phyloP scores from a whole-genome alignment of 83 land plant species.

The Thuja plicata region DNA sequence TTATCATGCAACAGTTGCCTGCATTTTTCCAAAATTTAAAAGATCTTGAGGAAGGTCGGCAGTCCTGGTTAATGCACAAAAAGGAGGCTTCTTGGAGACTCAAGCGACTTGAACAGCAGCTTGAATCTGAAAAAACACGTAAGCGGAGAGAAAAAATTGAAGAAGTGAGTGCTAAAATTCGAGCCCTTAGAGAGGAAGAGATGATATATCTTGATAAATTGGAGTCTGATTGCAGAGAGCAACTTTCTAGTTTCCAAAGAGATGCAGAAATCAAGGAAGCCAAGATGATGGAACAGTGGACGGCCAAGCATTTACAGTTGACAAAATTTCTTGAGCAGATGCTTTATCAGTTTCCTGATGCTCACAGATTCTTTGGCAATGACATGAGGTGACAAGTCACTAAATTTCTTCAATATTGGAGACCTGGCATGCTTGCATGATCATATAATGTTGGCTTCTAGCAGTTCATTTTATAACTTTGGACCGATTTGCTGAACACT shows the following conservation, averaged over 20 bases:
- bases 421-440: background rate
- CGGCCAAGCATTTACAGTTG: constrained; percentile 21
- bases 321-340: constrained; percentile 22
- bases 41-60: constrained; percentile 69
- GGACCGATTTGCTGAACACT: background rate
- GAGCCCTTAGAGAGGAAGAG: constrained; percentile 25
- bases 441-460: background rate
- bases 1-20: constrained; percentile 11
- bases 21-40: constrained; percentile 54
- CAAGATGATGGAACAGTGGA: constrained; percentile 30
- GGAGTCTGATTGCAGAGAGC: constrained; percentile 27
- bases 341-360: constrained; percentile 16
- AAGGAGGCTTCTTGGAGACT: constrained; percentile 82
- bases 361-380: constrained; percentile 9
- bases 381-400: background rate
- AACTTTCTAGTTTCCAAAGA: constrained; percentile 18
- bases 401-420: background rate
- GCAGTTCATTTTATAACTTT: constrained; percentile 12
- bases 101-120: constrained; percentile 61
- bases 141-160: constrained; percentile 67
- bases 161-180: constrained; percentile 19
- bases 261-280: constrained; percentile 32
- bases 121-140: constrained; percentile 71
- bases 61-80: constrained; percentile 54
- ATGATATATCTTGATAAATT: constrained; percentile 21